Percentiles rank a stretch among this genome's conserved stretches.
These are phyloP conservation scores for Colletotrichum sp. DNA, from an alignment of 2,329 filamentous ascomycete genomes.

Conservation along the genomic window DNA sequence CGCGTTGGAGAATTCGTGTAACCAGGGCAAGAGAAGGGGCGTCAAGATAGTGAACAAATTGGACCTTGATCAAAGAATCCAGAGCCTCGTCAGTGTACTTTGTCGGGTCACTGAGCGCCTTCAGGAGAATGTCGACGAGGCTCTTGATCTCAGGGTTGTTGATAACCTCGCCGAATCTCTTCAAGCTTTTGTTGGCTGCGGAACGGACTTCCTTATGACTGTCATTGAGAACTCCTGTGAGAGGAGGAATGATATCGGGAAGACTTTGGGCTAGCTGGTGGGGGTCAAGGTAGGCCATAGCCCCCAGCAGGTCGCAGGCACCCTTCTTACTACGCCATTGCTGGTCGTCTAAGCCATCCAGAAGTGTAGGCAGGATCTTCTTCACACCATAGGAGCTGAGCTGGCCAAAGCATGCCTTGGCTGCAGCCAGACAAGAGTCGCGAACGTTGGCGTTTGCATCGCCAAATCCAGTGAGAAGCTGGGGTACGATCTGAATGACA, in stretches of 20 bases:
- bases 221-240: constrained; percentile 94
- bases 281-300: constrained; percentile 98
- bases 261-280: constrained; percentile 91
- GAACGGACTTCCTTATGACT: constrained; percentile 96
- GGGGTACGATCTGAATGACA: constrained; percentile 92
- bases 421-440: constrained; percentile 89
- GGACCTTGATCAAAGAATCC: constrained; percentile 95
- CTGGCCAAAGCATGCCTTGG: constrained; percentile 92
- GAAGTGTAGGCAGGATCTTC: constrained; percentile 86
- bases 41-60: constrained; percentile 98
- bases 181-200: constrained; percentile 93
- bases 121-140: constrained; percentile 88
- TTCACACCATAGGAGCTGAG: constrained; percentile 97
- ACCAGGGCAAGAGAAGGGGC: constrained; percentile 94
- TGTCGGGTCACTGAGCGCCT: constrained; percentile 95
- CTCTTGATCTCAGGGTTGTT: constrained; percentile 97
- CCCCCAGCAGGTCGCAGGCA: constrained; percentile 93
- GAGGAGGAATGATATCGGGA: constrained; percentile 94
- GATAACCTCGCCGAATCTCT: constrained; percentile 98
- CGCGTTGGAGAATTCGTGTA: constrained; percentile 93
- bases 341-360: constrained; percentile 90
- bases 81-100: constrained; percentile 96
- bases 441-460: constrained; percentile 88
- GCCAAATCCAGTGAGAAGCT: constrained; percentile 87
- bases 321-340: constrained; percentile 99